Evolutionary conservation across 2,329 filamentous ascomycete species (phyloP), one percentile per base, ranked within the genome.

Genomic region (Aspergillus neoniger): DNA sequence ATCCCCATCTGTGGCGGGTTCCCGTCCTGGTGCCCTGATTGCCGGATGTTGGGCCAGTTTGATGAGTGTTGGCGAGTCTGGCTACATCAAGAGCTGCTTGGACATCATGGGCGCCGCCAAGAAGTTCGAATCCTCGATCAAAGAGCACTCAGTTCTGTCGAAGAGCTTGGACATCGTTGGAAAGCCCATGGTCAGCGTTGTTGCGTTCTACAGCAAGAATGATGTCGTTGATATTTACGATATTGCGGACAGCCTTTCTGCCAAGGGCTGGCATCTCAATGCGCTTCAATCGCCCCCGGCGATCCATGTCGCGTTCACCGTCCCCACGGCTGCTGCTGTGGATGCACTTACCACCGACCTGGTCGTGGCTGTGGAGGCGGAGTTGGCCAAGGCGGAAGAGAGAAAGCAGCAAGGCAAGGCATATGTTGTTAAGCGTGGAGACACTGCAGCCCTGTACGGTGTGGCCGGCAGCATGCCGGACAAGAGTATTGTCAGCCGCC

Each of bases 391-490:
- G 81, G 91, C 92, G 74, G 81, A 90, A 59, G 89, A 88, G 65
- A 82, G 89, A 54, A 81, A 86, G 61, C 72, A 71, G n/a, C 74
- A 88, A 76, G 88, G 87, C 38, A 86, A 88, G 74, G 72, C 72
- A 12, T 77, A 77, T 55, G 73, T 78, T 5, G 79, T 78, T 56
- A 83, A 83, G 64, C 82, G 81, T 5, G 87, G 79, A 2, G 91
- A 96, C 74, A 88, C 91, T 14, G 91, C 92, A 1, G 93, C 93
- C 4, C 79, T 99, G 63, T 99, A 99, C 77, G 95, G 95, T 57
- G 93, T 99, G 59, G 95, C 95, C 0, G 95, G 95, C 5, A 96
- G 91, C 71, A 78, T 99, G 76, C 95, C 95, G 1, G 96, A 99
- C 75, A 98, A 98, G 85, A 92, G 90, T 67, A 89, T 99, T 36